Percentiles rank a stretch among this genome's conserved stretches.
These are phyloP conservation scores for Ormosia semicastrata DNA, from an alignment of 306 rosid genomes.

Conservation along the genomic window DNA sequence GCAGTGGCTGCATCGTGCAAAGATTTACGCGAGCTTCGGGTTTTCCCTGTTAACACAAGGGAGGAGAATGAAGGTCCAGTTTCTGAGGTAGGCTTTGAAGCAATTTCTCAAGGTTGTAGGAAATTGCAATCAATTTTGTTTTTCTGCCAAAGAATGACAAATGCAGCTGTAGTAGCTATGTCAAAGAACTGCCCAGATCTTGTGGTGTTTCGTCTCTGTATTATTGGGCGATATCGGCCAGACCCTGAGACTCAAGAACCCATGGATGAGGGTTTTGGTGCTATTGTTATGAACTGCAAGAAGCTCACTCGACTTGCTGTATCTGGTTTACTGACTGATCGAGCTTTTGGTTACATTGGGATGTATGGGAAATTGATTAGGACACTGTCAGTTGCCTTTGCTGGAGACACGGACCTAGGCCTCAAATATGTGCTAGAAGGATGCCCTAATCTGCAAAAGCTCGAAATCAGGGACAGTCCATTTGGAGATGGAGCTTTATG, in stretches of 20 bases:
- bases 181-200: slow-evolving; percentile 78
- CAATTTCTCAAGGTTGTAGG: slow-evolving; percentile 77
- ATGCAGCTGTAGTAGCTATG: slow-evolving; percentile 76
- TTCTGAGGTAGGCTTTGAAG: slow-evolving; percentile 71
- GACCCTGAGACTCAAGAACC: slow-evolving; percentile 62
- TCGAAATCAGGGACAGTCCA: slow-evolving; percentile 88
- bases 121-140: slow-evolving; percentile 65
- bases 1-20: slow-evolving; percentile 85
- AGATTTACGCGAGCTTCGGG: slow-evolving; percentile 76
- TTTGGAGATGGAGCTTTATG: slow-evolving; percentile 75
- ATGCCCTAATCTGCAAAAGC: slow-evolving; percentile 73
- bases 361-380: slow-evolving; percentile 68
- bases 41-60: slow-evolving; percentile 56
- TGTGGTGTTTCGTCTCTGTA: slow-evolving; percentile 75
- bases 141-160: slow-evolving; percentile 81
- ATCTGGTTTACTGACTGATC: slow-evolving; percentile 81
- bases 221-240: slow-evolving; percentile 68
- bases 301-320: slow-evolving; percentile 83
- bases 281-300: slow-evolving; percentile 88
- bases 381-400: slow-evolving; percentile 86
- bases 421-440: slow-evolving; percentile 73
- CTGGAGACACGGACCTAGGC: slow-evolving; percentile 69
- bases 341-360: slow-evolving; percentile 69
- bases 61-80: slow-evolving; percentile 75
- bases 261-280: slow-evolving; percentile 94